Conservation (phyloP, 768 basidiomycete genomes). For the Mycena vulgaris region DNA sequence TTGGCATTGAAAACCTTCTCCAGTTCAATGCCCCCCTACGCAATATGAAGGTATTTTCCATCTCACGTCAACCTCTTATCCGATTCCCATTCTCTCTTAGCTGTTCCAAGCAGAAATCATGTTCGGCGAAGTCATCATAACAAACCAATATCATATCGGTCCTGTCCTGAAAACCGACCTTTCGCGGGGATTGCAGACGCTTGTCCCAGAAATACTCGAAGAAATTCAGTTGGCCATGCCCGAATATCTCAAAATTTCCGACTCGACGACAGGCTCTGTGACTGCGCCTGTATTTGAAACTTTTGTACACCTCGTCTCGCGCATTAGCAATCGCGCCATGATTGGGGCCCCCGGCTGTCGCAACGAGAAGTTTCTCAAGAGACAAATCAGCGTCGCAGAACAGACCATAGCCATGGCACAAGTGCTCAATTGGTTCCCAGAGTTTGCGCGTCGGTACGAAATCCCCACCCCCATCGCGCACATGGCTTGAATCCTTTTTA, state of each 20-base stretch:
- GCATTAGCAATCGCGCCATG: conserved; percentile 39
- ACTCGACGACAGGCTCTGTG: background rate
- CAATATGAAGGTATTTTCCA: background rate
- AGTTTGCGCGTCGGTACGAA: background rate
- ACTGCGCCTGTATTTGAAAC: background rate
- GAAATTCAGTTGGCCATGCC: background rate
- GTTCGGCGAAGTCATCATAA: background rate
- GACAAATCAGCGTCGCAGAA: conserved; percentile 35
- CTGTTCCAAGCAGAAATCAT: background rate
- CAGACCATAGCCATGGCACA: background rate
- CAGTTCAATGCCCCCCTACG: background rate
- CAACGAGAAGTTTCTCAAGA: conserved; percentile 32
- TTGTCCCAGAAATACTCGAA: background rate
- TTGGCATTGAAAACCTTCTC: background rate
- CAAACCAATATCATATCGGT: background rate
- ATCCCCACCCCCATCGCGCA: no score
- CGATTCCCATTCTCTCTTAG: background rate
- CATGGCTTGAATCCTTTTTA: no score
- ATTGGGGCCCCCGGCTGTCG: conserved; percentile 36
- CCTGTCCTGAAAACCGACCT: background rate
- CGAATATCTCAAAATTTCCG: background rate
- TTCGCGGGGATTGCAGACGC: background rate
- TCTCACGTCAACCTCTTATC: no score
- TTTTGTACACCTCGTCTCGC: conserved; percentile 26
- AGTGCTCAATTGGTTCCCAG: background rate